phyloP scores from a whole-genome alignment of 2,329 filamentous ascomycete genomes.

The Phyllosticta citriasiana region DNA sequence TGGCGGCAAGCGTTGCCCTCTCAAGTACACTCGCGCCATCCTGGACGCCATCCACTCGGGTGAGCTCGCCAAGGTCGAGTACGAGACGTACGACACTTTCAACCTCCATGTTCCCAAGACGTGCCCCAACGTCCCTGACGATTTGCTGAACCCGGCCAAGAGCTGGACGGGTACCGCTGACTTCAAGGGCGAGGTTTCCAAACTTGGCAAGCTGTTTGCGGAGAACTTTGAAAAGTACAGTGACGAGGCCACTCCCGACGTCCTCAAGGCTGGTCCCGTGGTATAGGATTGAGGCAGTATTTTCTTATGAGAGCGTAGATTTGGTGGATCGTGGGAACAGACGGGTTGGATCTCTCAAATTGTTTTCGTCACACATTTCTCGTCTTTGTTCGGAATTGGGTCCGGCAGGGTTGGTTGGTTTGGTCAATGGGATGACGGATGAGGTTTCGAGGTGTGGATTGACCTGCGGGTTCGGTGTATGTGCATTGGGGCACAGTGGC shows the following conservation, averaged over 20 bases:
- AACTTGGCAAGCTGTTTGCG: slow-evolving; percentile 80
- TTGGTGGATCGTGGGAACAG: background rate
- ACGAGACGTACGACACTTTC: slow-evolving; percentile 93
- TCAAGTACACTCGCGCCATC: slow-evolving; percentile 98
- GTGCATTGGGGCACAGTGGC: background rate
- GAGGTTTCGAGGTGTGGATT: background rate
- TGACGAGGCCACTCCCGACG: slow-evolving; percentile 53
- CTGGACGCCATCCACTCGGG: slow-evolving; percentile 96
- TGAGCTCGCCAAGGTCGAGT: slow-evolving; percentile 85
- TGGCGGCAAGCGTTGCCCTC: slow-evolving; percentile 90
- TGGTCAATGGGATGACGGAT: background rate
- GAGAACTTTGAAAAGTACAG: slow-evolving; percentile 98
- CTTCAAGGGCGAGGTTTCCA: slow-evolving; percentile 81
- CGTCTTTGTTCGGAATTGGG: background rate
- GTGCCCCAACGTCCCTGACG: slow-evolving; percentile 78
- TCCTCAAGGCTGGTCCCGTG: slow-evolving; percentile 36
- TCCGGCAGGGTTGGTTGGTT: background rate
- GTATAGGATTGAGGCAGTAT: slow-evolving; percentile 8
- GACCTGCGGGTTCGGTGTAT: background rate
- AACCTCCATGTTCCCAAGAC: slow-evolving; percentile 91
- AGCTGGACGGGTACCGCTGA: slow-evolving; percentile 78
- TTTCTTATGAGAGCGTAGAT: background rate
- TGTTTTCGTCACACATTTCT: background rate
- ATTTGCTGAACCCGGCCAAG: slow-evolving; percentile 89
- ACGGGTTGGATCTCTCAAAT: background rate